A percentile compares a stretch with the other conserved stretches of the same genome.
phyloP scores from a whole-genome alignment of 768 basidiomycete genomes.

The Mycena pura region DNA sequence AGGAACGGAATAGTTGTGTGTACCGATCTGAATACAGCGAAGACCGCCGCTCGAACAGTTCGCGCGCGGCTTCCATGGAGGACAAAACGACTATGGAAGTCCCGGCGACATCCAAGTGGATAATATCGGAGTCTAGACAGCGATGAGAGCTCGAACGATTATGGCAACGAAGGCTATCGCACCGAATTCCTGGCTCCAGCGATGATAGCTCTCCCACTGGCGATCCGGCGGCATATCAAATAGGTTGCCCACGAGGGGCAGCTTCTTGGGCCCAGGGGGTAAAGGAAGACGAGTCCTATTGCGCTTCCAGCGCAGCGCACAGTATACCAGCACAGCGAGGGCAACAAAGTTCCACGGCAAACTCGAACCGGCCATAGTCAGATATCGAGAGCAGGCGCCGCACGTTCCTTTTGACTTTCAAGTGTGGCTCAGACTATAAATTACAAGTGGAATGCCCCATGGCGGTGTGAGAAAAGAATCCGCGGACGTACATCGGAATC shows the following conservation, averaged over 20 bases:
- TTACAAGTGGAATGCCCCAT: too few relatives aligned
- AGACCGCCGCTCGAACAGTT: slow-evolving; percentile 37
- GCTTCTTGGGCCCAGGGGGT: slow-evolving; percentile 39
- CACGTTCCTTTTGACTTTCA: too few relatives aligned
- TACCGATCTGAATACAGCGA: slow-evolving; percentile 34
- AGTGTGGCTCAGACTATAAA: too few relatives aligned
- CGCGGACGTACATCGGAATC: too few relatives aligned
- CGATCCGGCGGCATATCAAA: slow-evolving; percentile 24
- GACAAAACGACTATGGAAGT: slow-evolving; percentile 31
- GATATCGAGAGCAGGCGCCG: too few relatives aligned
- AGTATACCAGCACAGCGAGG: too few relatives aligned
- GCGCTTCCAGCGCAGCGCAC: too few relatives aligned
- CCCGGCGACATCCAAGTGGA: slow-evolving; percentile 31
- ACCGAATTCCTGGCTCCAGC: slow-evolving; percentile 34
- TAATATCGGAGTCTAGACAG: slow-evolving; percentile 29
- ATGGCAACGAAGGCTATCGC: background rate
- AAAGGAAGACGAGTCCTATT: background rate
- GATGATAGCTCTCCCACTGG: slow-evolving; percentile 32
- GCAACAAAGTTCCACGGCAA: too few relatives aligned
- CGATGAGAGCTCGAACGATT: background rate
- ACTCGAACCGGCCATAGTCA: too few relatives aligned
- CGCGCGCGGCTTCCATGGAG: slow-evolving; percentile 1
- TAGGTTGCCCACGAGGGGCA: slow-evolving; percentile 36
- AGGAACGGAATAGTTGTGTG: too few relatives aligned
- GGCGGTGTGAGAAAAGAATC: too few relatives aligned